Conservation (phyloP, 1,284 basidiomycete genomes). For the Neotropicomus parvogracilis region DNA sequence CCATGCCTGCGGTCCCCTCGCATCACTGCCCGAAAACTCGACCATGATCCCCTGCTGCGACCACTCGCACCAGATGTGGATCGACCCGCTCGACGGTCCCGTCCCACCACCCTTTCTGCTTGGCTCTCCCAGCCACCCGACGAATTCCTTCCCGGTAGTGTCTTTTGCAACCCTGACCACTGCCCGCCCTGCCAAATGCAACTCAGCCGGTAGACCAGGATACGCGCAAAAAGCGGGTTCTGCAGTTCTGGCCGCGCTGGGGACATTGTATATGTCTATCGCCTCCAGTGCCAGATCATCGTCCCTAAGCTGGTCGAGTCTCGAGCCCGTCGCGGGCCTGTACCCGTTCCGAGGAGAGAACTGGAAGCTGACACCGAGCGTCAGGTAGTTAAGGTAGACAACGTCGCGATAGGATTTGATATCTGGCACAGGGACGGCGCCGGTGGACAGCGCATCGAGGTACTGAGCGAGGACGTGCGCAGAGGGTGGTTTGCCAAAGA, state of each 20-base stretch:
- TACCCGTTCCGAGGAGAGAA: slow-evolving; percentile 61
- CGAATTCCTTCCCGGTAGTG: slow-evolving; percentile 75
- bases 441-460: slow-evolving; percentile 39
- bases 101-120: slow-evolving; percentile 81
- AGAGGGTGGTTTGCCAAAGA: slow-evolving; percentile 45
- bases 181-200: slow-evolving; percentile 41
- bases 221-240: slow-evolving; percentile 53
- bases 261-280: slow-evolving; percentile 78
- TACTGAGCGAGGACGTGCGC: slow-evolving; percentile 44
- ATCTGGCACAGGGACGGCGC: slow-evolving; percentile 43
- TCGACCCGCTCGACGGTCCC: slow-evolving; percentile 77
- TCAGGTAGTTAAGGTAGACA: slow-evolving; percentile 80
- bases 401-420: slow-evolving; percentile 77
- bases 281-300: slow-evolving; percentile 58
- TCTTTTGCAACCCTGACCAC: slow-evolving; percentile 44
- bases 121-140: slow-evolving; percentile 74
- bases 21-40: slow-evolving; percentile 75
- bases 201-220: slow-evolving; percentile 46
- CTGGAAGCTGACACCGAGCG: slow-evolving; percentile 75
- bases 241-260: slow-evolving; percentile 36
- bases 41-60: slow-evolving; percentile 74
- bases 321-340: slow-evolving; percentile 48
- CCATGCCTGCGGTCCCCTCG: slow-evolving; percentile 78
- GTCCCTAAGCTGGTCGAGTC: slow-evolving; percentile 46
- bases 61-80: slow-evolving; percentile 92